Base-by-base conservation (phyloP, 805 yeast species). In the Teunomyces atbi region DNA sequence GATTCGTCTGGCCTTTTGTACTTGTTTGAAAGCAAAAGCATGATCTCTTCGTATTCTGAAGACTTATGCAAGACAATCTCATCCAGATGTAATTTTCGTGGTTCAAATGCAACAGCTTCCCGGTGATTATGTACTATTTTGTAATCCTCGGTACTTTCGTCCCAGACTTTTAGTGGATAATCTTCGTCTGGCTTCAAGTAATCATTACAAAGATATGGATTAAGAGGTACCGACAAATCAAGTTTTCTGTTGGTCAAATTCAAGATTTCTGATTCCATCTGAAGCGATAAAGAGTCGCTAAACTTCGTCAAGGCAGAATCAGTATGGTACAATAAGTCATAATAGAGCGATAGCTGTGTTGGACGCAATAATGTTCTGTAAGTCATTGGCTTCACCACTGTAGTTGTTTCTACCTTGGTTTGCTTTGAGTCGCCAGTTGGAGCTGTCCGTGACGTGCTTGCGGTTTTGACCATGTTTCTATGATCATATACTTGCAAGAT, bases 401-500 rank as follows among this genome's bases (percentile, higher is more conserved):
- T 34, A 13, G 28, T 29, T 20, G 21, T 15, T 18, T 39, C 33
- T 12, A 12, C 6, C 23, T 26, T 26, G 19, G 30, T 21, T 20
- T 41, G 36, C 28, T 41, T 32, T 10, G 21, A n/a, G 10, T 26
- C 15, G 2, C 32, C 32, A 15, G 42, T 28, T 8, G 41, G 23
- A n/a, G 23, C 33, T 12, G 44, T 33, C 16, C 42, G 23, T 23
- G 40, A 19, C 7, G 37, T 13, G 20, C 20, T 27, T 13, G 20
- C 38, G 5, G 52, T 48, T 6, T 45, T 33, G 5, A 63, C 60
- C 66, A 69, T 71, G 48, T 78, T 74, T 19, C 97, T 72, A 62
- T 91, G 96, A 64, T 92, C 99, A 53, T 79, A 81, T n/a, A 92
- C 84, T 60, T 89, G 89, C 41, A 92, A 65, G 12, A 92, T 87